Conservation (phyloP, 192 early-diverging fungal species). For the Dispira simplex region DNA sequence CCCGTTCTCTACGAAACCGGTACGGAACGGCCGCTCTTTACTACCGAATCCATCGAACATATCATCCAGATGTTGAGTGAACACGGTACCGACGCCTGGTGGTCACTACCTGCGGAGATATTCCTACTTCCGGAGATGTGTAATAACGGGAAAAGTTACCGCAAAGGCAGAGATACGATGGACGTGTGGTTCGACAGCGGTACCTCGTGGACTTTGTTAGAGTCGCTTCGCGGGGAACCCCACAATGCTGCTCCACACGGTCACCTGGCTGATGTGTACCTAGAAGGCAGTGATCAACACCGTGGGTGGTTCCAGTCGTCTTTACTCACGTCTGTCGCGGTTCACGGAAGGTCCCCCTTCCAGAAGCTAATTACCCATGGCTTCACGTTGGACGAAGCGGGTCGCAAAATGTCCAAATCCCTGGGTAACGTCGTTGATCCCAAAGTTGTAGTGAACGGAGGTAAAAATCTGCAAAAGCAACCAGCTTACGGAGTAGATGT, state of each 20-base stretch:
- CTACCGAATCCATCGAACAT: constrained; percentile 41
- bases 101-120: constrained; percentile 42
- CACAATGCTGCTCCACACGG: no score
- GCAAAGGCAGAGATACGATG: constrained; percentile 62
- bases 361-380: constrained; percentile 59
- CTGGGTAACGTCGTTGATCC: constrained; percentile 64
- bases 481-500: constrained; percentile 62
- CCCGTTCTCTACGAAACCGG: constrained; percentile 51
- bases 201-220: constrained; percentile 54
- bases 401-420: constrained; percentile 74
- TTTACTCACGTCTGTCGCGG: constrained; percentile 50
- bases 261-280: constrained; percentile 48
- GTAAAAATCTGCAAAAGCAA: constrained; percentile 46
- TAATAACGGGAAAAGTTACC: constrained; percentile 34
- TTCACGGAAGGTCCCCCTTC: constrained; percentile 51
- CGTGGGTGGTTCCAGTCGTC: constrained; percentile 81
- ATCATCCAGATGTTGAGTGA: constrained; percentile 39
- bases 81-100: constrained; percentile 54
- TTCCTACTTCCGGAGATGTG: constrained; percentile 43
- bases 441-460: constrained; percentile 42
- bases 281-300: constrained; percentile 70
- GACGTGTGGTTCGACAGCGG: constrained; percentile 83
- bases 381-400: constrained; percentile 63
- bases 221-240: constrained; percentile 2
- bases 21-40: constrained; percentile 46